A percentile compares a stretch with the other conserved stretches of the same genome.
Conservation (phyloP, 257 asterid genomes). For the Capsicum pubescens region DNA sequence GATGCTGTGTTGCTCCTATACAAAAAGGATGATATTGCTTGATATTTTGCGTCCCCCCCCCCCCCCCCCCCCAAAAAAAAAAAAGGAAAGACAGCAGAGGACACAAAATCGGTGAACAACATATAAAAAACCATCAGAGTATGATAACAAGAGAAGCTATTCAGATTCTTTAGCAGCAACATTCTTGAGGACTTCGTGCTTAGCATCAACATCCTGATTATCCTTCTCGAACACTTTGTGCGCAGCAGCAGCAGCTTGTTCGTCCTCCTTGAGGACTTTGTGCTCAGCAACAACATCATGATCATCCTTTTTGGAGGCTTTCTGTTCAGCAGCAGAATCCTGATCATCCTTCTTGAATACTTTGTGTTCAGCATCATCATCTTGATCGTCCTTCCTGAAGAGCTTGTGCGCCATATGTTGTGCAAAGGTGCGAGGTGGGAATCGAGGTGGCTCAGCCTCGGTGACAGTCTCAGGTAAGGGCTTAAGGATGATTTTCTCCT, state of each 20-base stretch:
- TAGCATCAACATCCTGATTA: background rate
- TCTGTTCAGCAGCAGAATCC: slow-evolving; percentile 44
- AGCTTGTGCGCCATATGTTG: slow-evolving; percentile 77
- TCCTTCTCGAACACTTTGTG: background rate
- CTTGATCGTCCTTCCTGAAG: slow-evolving; percentile 54
- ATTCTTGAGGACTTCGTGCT: background rate
- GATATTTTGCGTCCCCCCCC: background rate
- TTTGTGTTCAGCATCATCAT: slow-evolving; percentile 48
- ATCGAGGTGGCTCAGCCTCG: slow-evolving; percentile 62
- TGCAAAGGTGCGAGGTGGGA: slow-evolving; percentile 73
- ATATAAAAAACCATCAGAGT: background rate
- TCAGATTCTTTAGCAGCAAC: background rate
- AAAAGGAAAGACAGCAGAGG: background rate
- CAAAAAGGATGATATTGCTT: background rate
- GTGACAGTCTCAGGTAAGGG: slow-evolving; percentile 78
- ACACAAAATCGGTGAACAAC: background rate
- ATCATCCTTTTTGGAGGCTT: slow-evolving; percentile 57
- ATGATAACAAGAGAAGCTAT: background rate
- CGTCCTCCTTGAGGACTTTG: slow-evolving; percentile 52
- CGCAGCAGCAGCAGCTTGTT: background rate
- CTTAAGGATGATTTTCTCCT: slow-evolving; percentile 68
- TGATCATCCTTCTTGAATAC: slow-evolving; percentile 52
- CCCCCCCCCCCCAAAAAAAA: no score
- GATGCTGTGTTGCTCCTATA: slow-evolving; percentile 3
- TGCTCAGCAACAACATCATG: slow-evolving; percentile 43